These are phyloP conservation scores for Apiosordaria backusii DNA, from an alignment of 495 filamentous ascomycete genomes.

Conservation along the genomic window DNA sequence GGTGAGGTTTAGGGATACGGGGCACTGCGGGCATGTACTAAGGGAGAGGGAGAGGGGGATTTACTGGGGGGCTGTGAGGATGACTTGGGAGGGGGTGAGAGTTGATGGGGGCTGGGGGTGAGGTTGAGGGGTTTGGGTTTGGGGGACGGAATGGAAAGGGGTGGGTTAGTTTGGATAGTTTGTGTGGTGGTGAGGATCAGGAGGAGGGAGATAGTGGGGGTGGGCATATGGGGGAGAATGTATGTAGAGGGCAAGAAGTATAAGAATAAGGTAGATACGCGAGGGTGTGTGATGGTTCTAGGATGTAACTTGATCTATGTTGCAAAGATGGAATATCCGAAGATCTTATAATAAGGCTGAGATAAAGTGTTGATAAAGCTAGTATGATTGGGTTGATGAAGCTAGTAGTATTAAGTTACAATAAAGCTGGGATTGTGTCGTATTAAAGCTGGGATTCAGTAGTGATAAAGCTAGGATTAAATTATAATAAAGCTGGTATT, in stretches of 20 bases:
- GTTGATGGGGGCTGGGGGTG: slow-evolving; percentile 15
- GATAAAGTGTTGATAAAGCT: too few relatives aligned
- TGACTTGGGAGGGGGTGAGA: slow-evolving; percentile 22
- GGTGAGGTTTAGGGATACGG: slow-evolving; percentile 32
- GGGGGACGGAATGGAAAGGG: background rate
- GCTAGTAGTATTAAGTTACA: too few relatives aligned
- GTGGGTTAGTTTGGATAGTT: slow-evolving; percentile 9
- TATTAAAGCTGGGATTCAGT: too few relatives aligned
- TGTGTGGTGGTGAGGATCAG: background rate
- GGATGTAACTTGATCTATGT: too few relatives aligned
- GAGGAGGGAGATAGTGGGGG: background rate
- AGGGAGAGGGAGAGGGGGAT: slow-evolving; percentile 17
- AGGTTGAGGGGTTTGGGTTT: background rate
- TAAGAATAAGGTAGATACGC: too few relatives aligned
- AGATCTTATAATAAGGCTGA: too few relatives aligned
- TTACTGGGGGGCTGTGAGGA: slow-evolving; percentile 27
- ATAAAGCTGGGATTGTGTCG: too few relatives aligned
- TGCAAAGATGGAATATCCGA: too few relatives aligned
- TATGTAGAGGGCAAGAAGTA: background rate
- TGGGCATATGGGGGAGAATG: background rate
- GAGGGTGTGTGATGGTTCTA: too few relatives aligned
- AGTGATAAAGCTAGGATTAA: too few relatives aligned
- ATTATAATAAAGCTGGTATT: too few relatives aligned
- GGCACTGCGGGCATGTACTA: slow-evolving; percentile 34
- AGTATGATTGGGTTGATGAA: too few relatives aligned